A percentile compares a stretch with the other conserved stretches of the same genome.
Conservation (phyloP, 208 protist species). For the Trypanosoma melophagium region DNA sequence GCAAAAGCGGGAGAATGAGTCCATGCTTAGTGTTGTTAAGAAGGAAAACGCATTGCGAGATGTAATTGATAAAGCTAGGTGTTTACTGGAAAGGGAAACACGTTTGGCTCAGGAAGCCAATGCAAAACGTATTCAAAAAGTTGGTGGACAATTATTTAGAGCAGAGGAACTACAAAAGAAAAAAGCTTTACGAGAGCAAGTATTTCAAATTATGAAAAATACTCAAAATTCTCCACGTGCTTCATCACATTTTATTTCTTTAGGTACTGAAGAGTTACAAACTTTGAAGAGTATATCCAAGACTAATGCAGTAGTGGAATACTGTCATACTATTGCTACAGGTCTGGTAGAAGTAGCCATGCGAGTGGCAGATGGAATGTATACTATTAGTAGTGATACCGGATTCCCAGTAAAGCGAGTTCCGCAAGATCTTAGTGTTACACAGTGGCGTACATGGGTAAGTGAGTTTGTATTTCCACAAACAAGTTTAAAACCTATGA, state of each 20-base stretch:
- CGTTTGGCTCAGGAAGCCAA: slow-evolving; percentile 13
- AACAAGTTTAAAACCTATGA: slow-evolving; percentile 9
- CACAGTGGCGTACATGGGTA: slow-evolving; percentile 68
- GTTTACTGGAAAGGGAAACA: slow-evolving; percentile 37
- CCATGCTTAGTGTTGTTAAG: slow-evolving; percentile 22
- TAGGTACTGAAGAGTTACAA: background rate
- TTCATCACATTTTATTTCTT: background rate
- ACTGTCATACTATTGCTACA: slow-evolving; percentile 42
- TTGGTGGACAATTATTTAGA: slow-evolving; percentile 10
- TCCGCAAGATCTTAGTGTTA: slow-evolving; percentile 62
- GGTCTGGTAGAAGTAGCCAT: slow-evolving; percentile 70
- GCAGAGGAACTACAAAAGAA: slow-evolving; percentile 22
- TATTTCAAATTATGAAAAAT: slow-evolving; percentile 4
- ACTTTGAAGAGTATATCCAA: slow-evolving; percentile 6
- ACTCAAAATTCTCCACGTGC: background rate
- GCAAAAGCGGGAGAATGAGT: slow-evolving; percentile 40
- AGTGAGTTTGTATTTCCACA: slow-evolving; percentile 48
- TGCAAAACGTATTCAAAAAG: slow-evolving; percentile 12
- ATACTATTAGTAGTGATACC: slow-evolving; percentile 30
- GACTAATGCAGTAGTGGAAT: slow-evolving; percentile 20
- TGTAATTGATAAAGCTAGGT: slow-evolving; percentile 38
- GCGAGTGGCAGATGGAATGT: slow-evolving; percentile 72
- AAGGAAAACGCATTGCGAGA: slow-evolving; percentile 30
- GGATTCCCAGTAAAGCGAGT: slow-evolving; percentile 51
- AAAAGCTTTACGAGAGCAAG: slow-evolving; percentile 17